Evolutionary conservation across 2,329 filamentous ascomycete genomes (phyloP), one percentile per base, ranked within the genome.

Genomic region (Ophiostoma sp.): DNA sequence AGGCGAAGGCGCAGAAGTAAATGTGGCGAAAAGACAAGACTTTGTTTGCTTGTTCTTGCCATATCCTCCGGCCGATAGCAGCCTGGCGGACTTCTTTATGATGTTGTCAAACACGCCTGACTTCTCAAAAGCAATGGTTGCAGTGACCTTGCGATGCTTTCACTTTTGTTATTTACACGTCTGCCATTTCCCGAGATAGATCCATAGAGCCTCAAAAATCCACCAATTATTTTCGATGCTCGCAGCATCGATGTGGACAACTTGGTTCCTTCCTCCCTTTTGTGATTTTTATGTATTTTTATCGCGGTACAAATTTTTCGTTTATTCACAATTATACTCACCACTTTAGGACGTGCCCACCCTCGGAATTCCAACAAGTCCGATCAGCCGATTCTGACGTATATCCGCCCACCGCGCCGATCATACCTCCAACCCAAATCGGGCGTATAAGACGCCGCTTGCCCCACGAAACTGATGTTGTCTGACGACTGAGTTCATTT

Each of bases 371-470:
- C 12, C 3, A 28, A 45, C 15, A n/a, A 9, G 64, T 22, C 42
- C 64, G 42, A 68, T 68, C 64, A 48, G 22, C 39, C 42, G 64
- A 68, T 33, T 68, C 64, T 68, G 64, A 33, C 64, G 8, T 68
- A 50, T 31, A 9, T 31, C 25, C 64, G 64, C 22, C 22, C 64
- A 28, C 2, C 12, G 25, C 28, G 42, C 22, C 63, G 15, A 22
- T 68, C 64, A 15, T 50, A 19, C 22, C 33, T 31, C 3, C 36
- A 31, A 9, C n/a, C 17, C 28, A 12, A 61, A 28, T 22, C 50
- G 22, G 28, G 22, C 11, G 25, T 28, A 66, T 45, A 66, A 66
- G 39, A 19, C 3, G n/a, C 22, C 25, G 2, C 5, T 15, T 4
- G n/a, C 5, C 61, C 36, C 5, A 45, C 61, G 39, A 42, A 19